Conservation (phyloP, 176 grass and related monocot genomes). For the Hyparrhenia diplandra region DNA sequence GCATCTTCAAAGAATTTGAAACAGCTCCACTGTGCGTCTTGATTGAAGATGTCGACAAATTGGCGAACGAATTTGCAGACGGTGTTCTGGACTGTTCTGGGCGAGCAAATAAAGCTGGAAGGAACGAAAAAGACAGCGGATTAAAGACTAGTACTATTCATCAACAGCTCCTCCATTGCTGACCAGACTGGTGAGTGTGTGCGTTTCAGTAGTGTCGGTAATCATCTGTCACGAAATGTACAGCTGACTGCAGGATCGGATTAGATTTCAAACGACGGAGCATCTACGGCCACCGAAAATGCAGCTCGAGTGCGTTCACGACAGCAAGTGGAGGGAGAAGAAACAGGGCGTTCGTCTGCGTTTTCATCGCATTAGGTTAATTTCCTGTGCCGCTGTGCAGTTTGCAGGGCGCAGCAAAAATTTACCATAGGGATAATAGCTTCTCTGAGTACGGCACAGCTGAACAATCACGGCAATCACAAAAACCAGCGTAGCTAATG, state of each 20-base stretch:
- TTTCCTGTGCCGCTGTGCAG: not conserved
- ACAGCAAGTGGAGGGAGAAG: not conserved
- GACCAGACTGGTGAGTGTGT: not conserved
- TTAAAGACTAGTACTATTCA: not conserved
- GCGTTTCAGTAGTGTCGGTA: not conserved
- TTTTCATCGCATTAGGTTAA: not conserved
- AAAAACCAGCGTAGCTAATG: not conserved
- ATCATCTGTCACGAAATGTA: not conserved
- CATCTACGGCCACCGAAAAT: slow-evolving; percentile 3
- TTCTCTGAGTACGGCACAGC: too few relatives aligned
- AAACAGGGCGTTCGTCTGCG: not conserved
- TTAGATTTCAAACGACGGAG: slow-evolving; percentile 20
- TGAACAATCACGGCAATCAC: not conserved
- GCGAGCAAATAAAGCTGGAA: not conserved
- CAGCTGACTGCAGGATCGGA: not conserved
- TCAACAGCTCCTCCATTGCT: not conserved
- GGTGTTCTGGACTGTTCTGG: too few relatives aligned
- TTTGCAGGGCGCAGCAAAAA: not conserved
- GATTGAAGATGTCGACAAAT: not conserved
- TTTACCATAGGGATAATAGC: not conserved
- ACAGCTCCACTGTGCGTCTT: not conserved
- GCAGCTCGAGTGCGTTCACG: too few relatives aligned
- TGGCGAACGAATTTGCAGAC: not conserved
- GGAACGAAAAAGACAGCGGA: not conserved
- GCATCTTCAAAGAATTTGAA: not conserved